A percentile compares a stretch with the other conserved stretches of the same genome.
Conservation (phyloP, 2,329 filamentous ascomycete genomes). For the Colletotrichum tofieldiae region DNA sequence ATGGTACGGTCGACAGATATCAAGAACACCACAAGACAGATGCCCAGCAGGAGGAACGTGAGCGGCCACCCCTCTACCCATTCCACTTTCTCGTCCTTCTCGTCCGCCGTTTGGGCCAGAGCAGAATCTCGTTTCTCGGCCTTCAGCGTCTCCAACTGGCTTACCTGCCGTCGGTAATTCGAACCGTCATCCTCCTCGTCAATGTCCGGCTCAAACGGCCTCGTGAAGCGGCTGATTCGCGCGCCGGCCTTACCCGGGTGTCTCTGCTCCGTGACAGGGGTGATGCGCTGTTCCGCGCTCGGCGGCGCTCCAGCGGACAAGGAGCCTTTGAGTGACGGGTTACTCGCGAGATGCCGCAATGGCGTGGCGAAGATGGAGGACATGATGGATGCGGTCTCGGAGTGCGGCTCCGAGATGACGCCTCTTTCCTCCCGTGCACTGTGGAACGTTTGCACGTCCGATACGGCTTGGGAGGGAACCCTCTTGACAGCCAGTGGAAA, state of each 20-base stretch:
- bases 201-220: constrained; percentile 33
- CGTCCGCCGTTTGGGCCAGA: background rate
- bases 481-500: constrained; percentile 4
- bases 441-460: background rate
- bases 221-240: constrained; percentile 41
- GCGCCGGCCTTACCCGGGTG: constrained; percentile 34
- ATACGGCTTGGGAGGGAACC: constrained; percentile 8
- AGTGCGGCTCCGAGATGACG: constrained; percentile 3
- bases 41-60: constrained; percentile 19
- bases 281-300: background rate
- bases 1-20: constrained; percentile 36
- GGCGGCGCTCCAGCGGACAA: background rate
- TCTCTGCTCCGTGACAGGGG: constrained; percentile 35
- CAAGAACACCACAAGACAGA: constrained; percentile 34
- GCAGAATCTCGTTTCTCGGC: constrained; percentile 10
- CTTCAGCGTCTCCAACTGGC: background rate
- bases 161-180: constrained; percentile 21
- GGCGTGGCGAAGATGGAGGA: constrained; percentile 38
- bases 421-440: background rate
- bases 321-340: constrained; percentile 19
- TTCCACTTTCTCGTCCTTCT: background rate
- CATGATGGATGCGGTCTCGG: constrained; percentile 34
- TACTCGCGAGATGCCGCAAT: constrained; percentile 36
- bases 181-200: constrained; percentile 26
- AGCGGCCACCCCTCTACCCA: constrained; percentile 34